Conservation (phyloP, 306 rosid species). For the Trifolium repens region DNA sequence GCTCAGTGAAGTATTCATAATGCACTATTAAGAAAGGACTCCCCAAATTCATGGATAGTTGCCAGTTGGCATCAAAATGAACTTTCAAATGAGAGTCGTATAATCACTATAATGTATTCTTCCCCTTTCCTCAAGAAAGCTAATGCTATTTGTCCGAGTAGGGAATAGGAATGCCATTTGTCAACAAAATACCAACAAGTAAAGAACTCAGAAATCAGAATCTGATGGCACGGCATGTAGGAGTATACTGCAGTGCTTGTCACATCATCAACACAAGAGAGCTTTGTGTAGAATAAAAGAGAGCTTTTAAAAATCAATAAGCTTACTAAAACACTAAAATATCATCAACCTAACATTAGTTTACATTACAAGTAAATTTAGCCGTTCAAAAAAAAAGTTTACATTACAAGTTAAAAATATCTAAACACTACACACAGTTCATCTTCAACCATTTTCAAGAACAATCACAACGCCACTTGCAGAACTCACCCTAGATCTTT, state of each 20-base stretch:
- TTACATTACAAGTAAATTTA: conserved; percentile 7
- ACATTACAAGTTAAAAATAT: conserved; percentile 2
- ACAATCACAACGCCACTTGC: conserved; percentile 15
- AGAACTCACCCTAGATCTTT: conserved; percentile 4
- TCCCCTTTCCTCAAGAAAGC: not conserved
- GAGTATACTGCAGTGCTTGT: not conserved
- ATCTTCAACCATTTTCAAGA: conserved; percentile 29
- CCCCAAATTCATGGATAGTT: not conserved
- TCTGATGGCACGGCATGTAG: not conserved
- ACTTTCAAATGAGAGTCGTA: not conserved
- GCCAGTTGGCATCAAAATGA: not conserved
- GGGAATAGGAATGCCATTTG: not conserved
- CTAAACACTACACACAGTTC: not conserved
- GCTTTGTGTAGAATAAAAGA: not conserved
- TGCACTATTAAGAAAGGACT: not conserved
- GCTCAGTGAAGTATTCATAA: conserved; percentile 3
- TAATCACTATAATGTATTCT: not conserved
- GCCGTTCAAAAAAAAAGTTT: too few species aligned
- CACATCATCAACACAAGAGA: not conserved
- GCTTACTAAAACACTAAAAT: conserved; percentile 35
- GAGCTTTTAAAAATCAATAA: too few species aligned
- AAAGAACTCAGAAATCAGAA: not conserved
- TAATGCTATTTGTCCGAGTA: not conserved
- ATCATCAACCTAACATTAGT: not conserved
- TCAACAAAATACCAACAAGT: not conserved